Evolutionary conservation across 306 rosid genomes (phyloP).

Genomic region (Quercus robur): DNA sequence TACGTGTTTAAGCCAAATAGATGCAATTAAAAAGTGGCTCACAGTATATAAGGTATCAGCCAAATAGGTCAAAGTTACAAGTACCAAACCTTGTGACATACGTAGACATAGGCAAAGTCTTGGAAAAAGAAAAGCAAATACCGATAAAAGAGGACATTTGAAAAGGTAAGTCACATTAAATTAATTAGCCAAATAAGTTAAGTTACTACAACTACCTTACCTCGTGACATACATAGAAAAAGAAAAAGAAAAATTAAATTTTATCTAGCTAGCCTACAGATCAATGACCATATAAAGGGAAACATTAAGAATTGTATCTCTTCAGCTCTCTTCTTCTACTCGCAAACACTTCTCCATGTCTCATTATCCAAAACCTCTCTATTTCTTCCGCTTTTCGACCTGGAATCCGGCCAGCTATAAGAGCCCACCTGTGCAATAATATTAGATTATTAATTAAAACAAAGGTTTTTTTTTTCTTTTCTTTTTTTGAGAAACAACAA

Average conservation of each 20-base stretch:
- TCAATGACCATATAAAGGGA: background rate
- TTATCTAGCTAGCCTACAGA: background rate
- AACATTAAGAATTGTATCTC: background rate
- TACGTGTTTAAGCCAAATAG: too few species aligned
- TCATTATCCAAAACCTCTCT: slow-evolving; percentile 66
- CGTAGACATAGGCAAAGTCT: too few species aligned
- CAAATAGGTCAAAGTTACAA: too few species aligned
- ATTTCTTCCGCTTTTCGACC: slow-evolving; percentile 59
- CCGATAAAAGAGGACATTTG: too few species aligned
- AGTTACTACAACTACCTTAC: background rate
- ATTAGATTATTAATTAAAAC: background rate
- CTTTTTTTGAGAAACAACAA: too few species aligned
- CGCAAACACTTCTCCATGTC: slow-evolving; percentile 45
- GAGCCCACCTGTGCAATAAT: slow-evolving; percentile 39
- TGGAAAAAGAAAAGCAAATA: too few species aligned
- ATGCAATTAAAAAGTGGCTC: too few species aligned
- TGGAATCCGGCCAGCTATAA: slow-evolving; percentile 54
- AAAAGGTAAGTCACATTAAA: too few species aligned
- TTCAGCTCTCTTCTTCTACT: slow-evolving; percentile 28
- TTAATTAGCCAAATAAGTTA: background rate
- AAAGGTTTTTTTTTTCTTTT: too few species aligned
- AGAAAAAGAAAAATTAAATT: background rate
- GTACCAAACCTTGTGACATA: too few species aligned
- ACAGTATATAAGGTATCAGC: too few species aligned
- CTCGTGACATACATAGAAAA: background rate